Conservation (phyloP, 257 asterid genomes). For the Knoxia roxburghii region DNA sequence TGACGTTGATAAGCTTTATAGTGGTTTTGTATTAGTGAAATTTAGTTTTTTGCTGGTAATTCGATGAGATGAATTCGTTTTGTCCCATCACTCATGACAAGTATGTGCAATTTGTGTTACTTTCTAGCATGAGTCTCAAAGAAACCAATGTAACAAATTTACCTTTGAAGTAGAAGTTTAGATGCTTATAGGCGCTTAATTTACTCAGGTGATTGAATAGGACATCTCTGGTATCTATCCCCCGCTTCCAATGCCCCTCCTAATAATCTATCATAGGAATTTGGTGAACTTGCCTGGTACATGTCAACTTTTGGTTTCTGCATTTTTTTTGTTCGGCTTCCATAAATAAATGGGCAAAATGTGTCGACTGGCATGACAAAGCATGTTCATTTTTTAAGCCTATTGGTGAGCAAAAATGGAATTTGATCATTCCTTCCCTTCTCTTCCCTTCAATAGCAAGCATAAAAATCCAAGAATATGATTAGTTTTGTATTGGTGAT, state of each 20-base stretch:
- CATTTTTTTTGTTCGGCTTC: not conserved
- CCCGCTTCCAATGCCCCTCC: too few species aligned
- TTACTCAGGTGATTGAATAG: not conserved
- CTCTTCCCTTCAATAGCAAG: not conserved
- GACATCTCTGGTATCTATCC: too few species aligned
- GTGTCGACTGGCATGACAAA: not conserved
- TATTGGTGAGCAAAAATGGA: not conserved
- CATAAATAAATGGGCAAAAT: not conserved
- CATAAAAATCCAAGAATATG: not conserved
- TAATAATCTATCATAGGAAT: too few species aligned
- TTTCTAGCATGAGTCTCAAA: too few species aligned
- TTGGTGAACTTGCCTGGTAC: not conserved
- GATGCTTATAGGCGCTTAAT: too few species aligned
- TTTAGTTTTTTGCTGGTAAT: too few species aligned
- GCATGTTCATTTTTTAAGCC: not conserved
- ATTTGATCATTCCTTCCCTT: not conserved
- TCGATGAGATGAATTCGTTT: too few species aligned
- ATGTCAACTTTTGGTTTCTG: not conserved
- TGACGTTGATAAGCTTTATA: not conserved
- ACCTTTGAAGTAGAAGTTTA: too few species aligned
- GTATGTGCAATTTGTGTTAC: too few species aligned
- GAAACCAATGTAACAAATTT: not conserved
- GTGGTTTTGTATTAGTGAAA: not conserved
- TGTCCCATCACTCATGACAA: too few species aligned
- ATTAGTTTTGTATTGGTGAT: not conserved